Base-by-base conservation (phyloP, 306 rosid genomes). In the Vigna trinervia region DNA sequence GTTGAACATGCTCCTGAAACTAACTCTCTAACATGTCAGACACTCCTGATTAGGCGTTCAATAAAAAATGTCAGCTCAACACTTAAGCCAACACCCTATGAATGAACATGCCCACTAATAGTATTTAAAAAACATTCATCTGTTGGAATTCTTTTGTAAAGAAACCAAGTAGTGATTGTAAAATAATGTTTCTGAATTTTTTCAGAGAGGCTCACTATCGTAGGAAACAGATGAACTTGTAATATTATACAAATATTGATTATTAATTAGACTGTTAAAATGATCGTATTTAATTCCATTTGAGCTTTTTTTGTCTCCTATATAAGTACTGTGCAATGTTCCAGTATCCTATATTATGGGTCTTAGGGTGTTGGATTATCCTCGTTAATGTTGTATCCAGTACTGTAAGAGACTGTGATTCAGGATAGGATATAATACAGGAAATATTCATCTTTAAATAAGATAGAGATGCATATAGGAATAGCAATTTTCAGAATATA, bases 401-500 rank as follows among this genome's bases (percentile, higher is more conserved):
- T 59, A 26, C 1, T 59, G 7, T 59, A 13, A 26, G 38, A 23
- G 43, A 28, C 19, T 2, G 0, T 12, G 65, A 38, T 26, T 26
- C 39, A 59, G 39, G 65, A 28, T 12, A 60, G 56, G 63, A 56
- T 52, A 53, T 1, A 76, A 58, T 43, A 71, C 19, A 38, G 79
- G 65, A 76, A 80, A 50, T 66, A 26, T 66, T 57, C 22, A 15
- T 74, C 61, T 10, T 41, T 43, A 53, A 63, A 69, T 69, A 51
- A n/a, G 28, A 13, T 38, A 38, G 30, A 15, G 20, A 38, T 5
- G 45, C 17, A 47, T 20, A 72, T 36, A 8, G 46, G n/a, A 12
- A 17, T 74, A 74, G 56, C 15, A 69, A 41, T 30, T 68, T 43
- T 62, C 28, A 47, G 68, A 38, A 39, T 62, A 41, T 14, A 78